Evolutionary conservation across 306 rosid species (phyloP), one percentile per base, ranked within the genome.

Genomic region (Phaseolus lunatus): DNA sequence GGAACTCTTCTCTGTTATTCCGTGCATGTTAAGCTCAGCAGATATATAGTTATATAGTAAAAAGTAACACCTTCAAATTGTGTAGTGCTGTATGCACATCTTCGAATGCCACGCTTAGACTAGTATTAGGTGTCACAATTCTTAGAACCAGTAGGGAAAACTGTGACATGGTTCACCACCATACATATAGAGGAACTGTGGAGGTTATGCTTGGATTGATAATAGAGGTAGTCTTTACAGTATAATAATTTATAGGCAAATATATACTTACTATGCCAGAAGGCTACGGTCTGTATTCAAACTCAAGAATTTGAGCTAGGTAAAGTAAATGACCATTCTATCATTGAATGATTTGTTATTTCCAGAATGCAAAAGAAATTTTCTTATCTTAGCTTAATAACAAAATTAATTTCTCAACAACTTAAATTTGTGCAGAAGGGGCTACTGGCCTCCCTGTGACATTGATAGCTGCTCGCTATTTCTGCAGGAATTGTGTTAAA

Each of bases 21-120:
- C 7, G 7, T 48, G 61, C 59, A 39, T 41, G 75, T 39, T 63
- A 57, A 35, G 65, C 52, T 33, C 50, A 20, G 48, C 20, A n/a
- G 48, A 78, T 78, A 19, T 57, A 67, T 35, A 73, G 70, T 23
- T 57, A 57, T 41, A 15, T 12, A 43, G 7, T 33, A 19, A 19
- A 65, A 13, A 27, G 39, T 31, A 54, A 39, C 39, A 48, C 5
- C 33, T 78, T 83, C n/a, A n/a, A 54, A 26, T 70, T 63, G 20
- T 24, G 12, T 20, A 27, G 37, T 39, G 57, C 15, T 26, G 62
- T 18, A 13, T 8, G 24, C 45, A 29, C 19, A 27, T 59, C 24
- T 50, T 68, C 24, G 41, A 20, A 48, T 15, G 45, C 58, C 19
- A 54, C 56, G 67, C 18, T 72, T 44, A 31, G 41, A 23, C 18